Percentiles rank a stretch among this genome's conserved stretches.
Evolutionary conservation across 495 filamentous ascomycete genomes (phyloP).

Genomic region (Hypoxylon cercidicola): DNA sequence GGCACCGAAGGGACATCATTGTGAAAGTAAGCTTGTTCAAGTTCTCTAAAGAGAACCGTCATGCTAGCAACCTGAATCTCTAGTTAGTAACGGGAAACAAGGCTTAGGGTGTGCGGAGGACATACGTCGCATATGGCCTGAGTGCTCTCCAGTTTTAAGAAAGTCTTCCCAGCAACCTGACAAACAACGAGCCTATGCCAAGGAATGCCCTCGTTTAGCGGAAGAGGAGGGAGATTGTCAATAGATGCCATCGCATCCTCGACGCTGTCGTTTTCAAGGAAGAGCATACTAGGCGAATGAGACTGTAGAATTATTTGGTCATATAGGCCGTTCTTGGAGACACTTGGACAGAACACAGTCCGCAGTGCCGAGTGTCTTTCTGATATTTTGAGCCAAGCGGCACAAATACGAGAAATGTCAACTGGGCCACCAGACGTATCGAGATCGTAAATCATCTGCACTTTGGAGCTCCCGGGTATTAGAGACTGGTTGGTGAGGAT

Average conservation of each 20-base stretch:
- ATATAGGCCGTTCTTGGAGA: constrained; percentile 52
- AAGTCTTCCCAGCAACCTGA: constrained; percentile 53
- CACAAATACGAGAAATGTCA: constrained; percentile 55
- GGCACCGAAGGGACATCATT: constrained; percentile 40
- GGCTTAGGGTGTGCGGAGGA: not conserved
- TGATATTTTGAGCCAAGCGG: constrained; percentile 56
- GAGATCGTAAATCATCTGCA: constrained; percentile 71
- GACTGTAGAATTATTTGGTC: constrained; percentile 55
- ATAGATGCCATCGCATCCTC: constrained; percentile 56
- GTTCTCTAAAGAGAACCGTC: constrained; percentile 53
- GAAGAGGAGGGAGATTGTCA: constrained; percentile 51
- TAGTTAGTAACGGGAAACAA: constrained; percentile 15
- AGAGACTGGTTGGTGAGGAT: constrained; percentile 70
- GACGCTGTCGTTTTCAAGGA: constrained; percentile 54
- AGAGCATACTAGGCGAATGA: constrained; percentile 58
- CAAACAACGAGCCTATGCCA: constrained; percentile 59
- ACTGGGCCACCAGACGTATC: constrained; percentile 48
- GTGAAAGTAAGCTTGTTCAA: constrained; percentile 54
- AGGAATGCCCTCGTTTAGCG: constrained; percentile 49
- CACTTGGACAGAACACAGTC: constrained; percentile 57
- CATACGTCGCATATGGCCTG: constrained; percentile 57
- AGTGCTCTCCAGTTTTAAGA: constrained; percentile 59
- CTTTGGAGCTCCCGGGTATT: constrained; percentile 67
- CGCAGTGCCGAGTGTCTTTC: constrained; percentile 53
- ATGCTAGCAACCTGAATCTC: constrained; percentile 48